Percentiles rank a stretch among this genome's conserved stretches.
Conservation (phyloP, 148 eudicot genomes). For the Nyssa sinensis region DNA sequence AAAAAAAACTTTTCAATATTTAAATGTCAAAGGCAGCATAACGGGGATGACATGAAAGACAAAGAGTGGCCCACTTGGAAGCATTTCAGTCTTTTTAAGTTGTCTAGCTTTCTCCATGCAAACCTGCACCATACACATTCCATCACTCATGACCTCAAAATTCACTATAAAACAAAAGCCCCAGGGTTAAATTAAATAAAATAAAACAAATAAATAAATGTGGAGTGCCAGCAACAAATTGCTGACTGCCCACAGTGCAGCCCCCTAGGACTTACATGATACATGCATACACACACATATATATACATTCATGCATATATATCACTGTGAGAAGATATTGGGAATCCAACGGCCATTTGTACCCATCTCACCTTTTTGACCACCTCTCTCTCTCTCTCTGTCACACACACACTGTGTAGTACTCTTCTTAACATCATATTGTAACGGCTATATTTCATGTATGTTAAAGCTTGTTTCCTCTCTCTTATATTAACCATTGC, state of each 20-base stretch:
- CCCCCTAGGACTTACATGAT: neutral
- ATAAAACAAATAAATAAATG: neutral
- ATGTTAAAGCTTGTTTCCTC: neutral
- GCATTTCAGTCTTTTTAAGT: constrained; percentile 12
- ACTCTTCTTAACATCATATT: neutral
- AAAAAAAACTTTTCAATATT: constrained; percentile 1
- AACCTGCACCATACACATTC: constrained; percentile 32
- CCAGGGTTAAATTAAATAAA: neutral
- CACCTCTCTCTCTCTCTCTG: neutral
- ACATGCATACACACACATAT: neutral
- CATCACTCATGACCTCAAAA: neutral
- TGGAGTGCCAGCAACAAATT: neutral
- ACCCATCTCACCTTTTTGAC: neutral
- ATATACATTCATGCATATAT: neutral
- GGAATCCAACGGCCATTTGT: constrained; percentile 13
- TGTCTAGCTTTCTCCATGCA: constrained; percentile 34
- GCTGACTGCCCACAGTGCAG: neutral
- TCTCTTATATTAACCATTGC: neutral
- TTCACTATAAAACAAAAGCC: neutral
- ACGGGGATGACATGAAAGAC: neutral
- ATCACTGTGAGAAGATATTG: constrained; percentile 5
- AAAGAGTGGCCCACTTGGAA: constrained; percentile 15
- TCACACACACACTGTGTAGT: neutral
- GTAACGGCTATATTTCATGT: constrained; percentile 18
- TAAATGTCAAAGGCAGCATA: constrained; percentile 8